Base-by-base conservation (phyloP, 306 rosid species). In the Oemleria cerasiformis region DNA sequence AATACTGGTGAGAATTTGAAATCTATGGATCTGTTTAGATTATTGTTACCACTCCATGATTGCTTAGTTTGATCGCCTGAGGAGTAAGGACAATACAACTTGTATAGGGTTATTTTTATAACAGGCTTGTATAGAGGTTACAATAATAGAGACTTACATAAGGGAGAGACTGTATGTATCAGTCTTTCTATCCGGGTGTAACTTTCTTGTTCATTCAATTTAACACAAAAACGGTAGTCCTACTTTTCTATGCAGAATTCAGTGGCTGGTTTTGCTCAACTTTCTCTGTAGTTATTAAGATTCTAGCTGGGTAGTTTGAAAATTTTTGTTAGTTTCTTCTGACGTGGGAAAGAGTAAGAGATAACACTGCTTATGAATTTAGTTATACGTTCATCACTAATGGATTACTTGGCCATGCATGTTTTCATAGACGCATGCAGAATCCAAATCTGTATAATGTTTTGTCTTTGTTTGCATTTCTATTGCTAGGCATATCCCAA, bases 1-100 rank as follows among this genome's bases (percentile, higher is more conserved):
- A 87, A 58, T 79, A 73, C 78, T 1, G 92, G 97, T 94, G 73
- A 67, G 81, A 40, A 38, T n/a, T 30, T 62, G 17, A 19, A 67
- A 57, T 12, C 39, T 57, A 4, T 12, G 5, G 11, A 1, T 38
- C 54, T 43, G 34, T 54, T n/a, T 21, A 49, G 11, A 53, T 39
- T 5, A 55, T 21, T 20, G 8, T 39, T 23, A 20, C 36, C 43
- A 20, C 16, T 17, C 21, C 40, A 23, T 43, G 13, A 19, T 54
- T 12, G 64, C 53, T 40, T 40, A 19, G 10, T 53, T 20, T 48
- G 17, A 25, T 48, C 9, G 43, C 59, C 45, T 3, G 34, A 53
- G 39, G 17, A 6, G 16, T 23, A 56, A 69, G 23, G 23, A 40
- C 21, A 40, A 5, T 4, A 54, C 30, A 49, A 19, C 60, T 14